Conservation (phyloP, 73 alveolate species). For the Vitrella brassicaformis region DNA sequence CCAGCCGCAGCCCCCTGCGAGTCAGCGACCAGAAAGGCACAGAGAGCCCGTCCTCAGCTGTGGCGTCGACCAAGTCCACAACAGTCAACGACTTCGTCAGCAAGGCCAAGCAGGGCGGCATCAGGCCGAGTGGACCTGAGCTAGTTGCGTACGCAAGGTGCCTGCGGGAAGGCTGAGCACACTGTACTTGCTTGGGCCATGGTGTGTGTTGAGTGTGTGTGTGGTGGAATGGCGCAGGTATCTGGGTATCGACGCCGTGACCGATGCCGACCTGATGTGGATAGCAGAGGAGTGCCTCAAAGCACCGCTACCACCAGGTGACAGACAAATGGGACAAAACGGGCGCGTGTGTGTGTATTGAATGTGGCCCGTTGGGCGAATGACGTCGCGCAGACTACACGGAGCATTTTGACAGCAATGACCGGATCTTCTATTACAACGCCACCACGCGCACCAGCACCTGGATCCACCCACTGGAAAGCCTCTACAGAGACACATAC, state of each 20-base stretch:
- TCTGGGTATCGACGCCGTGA: constrained; percentile 26
- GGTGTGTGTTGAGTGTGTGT: neutral
- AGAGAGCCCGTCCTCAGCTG: neutral
- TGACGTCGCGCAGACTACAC: constrained; percentile 24
- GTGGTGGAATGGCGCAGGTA: constrained; percentile 4
- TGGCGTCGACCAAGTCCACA: constrained; percentile 27
- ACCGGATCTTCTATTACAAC: constrained; percentile 36
- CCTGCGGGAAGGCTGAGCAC: neutral
- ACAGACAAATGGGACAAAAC: neutral
- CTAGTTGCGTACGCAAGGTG: constrained; percentile 31
- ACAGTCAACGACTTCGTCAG: no score
- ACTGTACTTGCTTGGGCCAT: neutral
- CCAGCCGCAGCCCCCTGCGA: neutral
- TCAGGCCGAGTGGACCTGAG: constrained; percentile 23
- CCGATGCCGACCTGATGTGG: constrained; percentile 38
- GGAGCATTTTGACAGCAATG: constrained; percentile 24
- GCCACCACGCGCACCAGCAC: constrained; percentile 28
- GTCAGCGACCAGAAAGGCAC: constrained; percentile 14
- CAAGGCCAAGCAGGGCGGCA: constrained; percentile 14
- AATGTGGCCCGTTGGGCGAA: constrained; percentile 1
- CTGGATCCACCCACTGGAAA: constrained; percentile 5
- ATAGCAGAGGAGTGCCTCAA: constrained; percentile 13
- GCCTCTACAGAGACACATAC: constrained; percentile 27
- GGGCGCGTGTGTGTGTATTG: neutral
- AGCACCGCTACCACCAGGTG: neutral